Evolutionary conservation across 1,284 basidiomycete species (phyloP), one percentile per base, ranked within the genome.

Genomic region (Anthracocystis panici-leucophaei): DNA sequence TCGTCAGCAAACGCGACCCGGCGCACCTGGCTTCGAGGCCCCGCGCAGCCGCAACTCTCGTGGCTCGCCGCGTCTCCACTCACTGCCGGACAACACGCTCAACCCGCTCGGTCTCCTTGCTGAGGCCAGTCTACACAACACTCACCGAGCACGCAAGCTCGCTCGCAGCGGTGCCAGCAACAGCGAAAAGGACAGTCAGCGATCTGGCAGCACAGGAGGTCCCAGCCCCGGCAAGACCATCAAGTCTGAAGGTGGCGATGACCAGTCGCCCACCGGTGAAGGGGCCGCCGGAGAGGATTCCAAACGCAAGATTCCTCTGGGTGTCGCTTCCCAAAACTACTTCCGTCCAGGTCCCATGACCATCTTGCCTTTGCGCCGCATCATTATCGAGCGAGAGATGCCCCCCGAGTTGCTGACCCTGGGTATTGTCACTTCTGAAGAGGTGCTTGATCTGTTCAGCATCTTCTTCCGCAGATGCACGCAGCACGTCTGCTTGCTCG

Each of bases 271-370:
- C 27, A 57, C 54, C 7, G 46, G 23, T 25, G 23, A 58, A 18
- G 50, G 29, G n/a, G 55, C 31, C 27, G 59, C 55, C 18, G 48
- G 16, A 2, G 49, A 35, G 1, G 63, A 40, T 8, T 20, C 58
- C 12, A 57, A 56, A 42, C 42, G 55, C 25, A 58, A 54, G 33
- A 63, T 66, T 27, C 69, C 69, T 5, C 63, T 94, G 20, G 95
- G 94, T 9, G 92, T 97, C 9, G 95, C 94, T 0, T 93, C 92
- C 66, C 91, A 92, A 72, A 90, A 92, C 66, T 99, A 97, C 86
- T 99, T 98, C 88, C 95, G 93, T 83, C 95, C 96, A 50, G 94
- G 93, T 88, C 80, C 72, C 86, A 84, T 86, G 78, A 84, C 82
- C 62, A 85, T 83, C 66, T 49, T 82, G 50, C 77, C 82, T 9